A percentile compares a stretch with the other conserved stretches of the same genome.
Conservation (phyloP, 257 asterid genomes). For the Fraxinus americana region DNA sequence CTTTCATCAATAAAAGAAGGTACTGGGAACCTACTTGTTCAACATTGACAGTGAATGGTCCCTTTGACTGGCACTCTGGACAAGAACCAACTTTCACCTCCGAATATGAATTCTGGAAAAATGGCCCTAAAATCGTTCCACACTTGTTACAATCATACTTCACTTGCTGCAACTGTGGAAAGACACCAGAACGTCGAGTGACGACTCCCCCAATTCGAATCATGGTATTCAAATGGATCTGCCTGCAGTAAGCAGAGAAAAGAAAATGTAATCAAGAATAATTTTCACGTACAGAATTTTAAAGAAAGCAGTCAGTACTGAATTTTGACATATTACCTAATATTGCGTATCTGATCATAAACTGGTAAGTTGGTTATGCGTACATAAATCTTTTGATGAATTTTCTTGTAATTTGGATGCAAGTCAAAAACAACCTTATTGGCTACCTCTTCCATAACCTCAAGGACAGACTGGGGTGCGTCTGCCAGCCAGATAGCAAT, state of each 20-base stretch:
- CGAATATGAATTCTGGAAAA: constrained; percentile 94
- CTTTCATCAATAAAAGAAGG: constrained; percentile 3
- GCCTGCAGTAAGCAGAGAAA: constrained; percentile 54
- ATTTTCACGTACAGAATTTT: neutral
- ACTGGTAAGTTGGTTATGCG: constrained; percentile 95
- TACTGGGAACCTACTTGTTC: constrained; percentile 69
- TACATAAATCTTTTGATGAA: constrained; percentile 82
- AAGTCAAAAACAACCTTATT: constrained; percentile 79
- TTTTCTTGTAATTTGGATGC: constrained; percentile 86
- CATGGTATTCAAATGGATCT: constrained; percentile 96
- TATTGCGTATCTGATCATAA: constrained; percentile 94
- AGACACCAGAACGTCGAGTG: constrained; percentile 95
- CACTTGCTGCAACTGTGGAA: constrained; percentile 95
- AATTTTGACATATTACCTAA: constrained; percentile 52
- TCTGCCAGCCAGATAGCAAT: constrained; percentile 99
- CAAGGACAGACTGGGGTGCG: constrained; percentile 98
- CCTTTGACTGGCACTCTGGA: constrained; percentile 95
- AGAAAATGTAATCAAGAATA: neutral
- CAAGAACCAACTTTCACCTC: constrained; percentile 99
- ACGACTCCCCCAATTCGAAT: constrained; percentile 98
- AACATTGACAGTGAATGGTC: constrained; percentile 89
- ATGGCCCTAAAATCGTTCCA: constrained; percentile 91
- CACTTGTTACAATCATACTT: constrained; percentile 91
- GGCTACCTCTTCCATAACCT: constrained; percentile 98
- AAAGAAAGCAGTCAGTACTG: constrained; percentile 10